Evolutionary conservation across 352 stramenopile genomes (phyloP), one percentile per base, ranked within the genome.

Genomic region (Phytophthora melonis): DNA sequence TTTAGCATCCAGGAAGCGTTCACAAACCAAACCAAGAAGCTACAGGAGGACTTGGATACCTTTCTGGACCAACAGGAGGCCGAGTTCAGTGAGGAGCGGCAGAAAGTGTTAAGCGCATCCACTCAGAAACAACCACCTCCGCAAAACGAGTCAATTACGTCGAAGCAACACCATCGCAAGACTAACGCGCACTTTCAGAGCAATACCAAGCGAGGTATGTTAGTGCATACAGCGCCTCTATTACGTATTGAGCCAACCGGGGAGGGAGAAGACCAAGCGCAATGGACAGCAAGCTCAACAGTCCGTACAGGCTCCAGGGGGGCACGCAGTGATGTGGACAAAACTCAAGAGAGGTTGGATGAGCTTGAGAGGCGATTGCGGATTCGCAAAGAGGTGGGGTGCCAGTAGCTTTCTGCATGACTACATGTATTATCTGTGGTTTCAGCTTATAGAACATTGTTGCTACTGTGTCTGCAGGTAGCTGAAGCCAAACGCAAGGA

Each of bases 1-100:
- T 93, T 91, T 57, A 92, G 88, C 54, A 80, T 93, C 45, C 78
- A 93, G 56, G 81, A 92, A 43, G 86, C 86, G 2, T 90, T 92
- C 60, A 90, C 81, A 7, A 88, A 84, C 49, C 83, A 92, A 62
- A 83, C 74, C 0, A 81, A 80, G 41, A 85, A 88, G 58, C 74
- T 90, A 13, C 80, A 90, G 23, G 57, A 68, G 11, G 86, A 92
- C 39, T 78, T 87, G 52, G 64, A 78, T 60, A 63, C 39, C 16
- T 88, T 81, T 47, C 56, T 89, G 9, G 67, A 78, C n/a, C 75
- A 86, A 53, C 66, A 89, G 14, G 74, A 92, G n/a, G 27, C 56
- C 18, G 74, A 83, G 9, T 86, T 78, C 55, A 50, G 74, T 2
- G 19, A 57, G 0, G 69, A 90, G 43, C 75, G 81, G n/a, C 49